A percentile compares a stretch with the other conserved stretches of the same genome.
Evolutionary conservation across 2,329 filamentous ascomycete genomes (phyloP).

Genomic region (Diaporthe destruens): DNA sequence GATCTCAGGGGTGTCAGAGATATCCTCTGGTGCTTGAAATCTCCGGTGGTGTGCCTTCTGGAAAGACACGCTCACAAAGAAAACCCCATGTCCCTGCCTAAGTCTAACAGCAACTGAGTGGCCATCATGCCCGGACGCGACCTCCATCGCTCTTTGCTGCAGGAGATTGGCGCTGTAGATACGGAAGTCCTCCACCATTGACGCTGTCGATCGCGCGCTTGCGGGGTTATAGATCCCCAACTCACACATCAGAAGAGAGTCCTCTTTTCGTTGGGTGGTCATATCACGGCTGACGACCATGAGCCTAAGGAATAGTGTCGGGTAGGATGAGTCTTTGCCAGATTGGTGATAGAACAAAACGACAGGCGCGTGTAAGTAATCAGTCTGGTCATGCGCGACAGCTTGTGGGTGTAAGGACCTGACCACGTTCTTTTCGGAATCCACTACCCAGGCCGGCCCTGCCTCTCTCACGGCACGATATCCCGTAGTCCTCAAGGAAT

Average conservation of each 20-base stretch:
- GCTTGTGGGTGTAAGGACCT: background rate
- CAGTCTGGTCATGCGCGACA: background rate
- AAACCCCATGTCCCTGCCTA: background rate
- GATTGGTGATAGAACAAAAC: background rate
- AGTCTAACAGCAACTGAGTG: conserved; percentile 7
- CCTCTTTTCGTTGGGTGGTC: background rate
- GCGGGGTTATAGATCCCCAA: background rate
- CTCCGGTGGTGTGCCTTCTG: background rate
- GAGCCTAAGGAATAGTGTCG: background rate
- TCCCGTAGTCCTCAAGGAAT: background rate
- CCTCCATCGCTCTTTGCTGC: background rate
- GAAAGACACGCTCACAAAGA: background rate
- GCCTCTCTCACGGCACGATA: background rate
- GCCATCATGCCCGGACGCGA: background rate
- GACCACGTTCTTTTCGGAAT: background rate
- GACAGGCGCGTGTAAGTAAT: background rate
- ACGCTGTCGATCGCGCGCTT: background rate
- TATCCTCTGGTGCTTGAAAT: background rate
- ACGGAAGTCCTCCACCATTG: conserved; percentile 9
- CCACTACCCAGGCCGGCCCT: background rate
- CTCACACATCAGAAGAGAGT: background rate
- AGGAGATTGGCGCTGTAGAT: conserved; percentile 1
- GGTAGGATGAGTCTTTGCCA: background rate
- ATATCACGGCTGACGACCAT: background rate
- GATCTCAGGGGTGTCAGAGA: background rate